Evolutionary conservation across 1,284 basidiomycete genomes (phyloP), one percentile per base, ranked within the genome.

Genomic region (Cystobasidium sp.): DNA sequence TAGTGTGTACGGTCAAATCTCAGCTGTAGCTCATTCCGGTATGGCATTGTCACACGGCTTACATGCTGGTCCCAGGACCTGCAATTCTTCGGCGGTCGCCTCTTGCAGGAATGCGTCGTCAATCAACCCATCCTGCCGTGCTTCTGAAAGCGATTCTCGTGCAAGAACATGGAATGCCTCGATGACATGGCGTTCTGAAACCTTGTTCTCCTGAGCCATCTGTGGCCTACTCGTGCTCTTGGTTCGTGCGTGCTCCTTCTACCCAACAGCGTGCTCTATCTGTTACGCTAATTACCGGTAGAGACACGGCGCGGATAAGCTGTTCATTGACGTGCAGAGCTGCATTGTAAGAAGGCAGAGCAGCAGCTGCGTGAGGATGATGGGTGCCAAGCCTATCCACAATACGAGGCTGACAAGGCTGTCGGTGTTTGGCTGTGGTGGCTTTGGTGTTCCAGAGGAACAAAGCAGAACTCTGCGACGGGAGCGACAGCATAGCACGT

Each of bases 131-230:
- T 71, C 69, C 3, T 20, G 18, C 9, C 39, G 20, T 20, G 69
- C 69, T 43, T 52, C 44, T 1, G 59, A 46, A 0, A 71, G 61
- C 20, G 69, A 63, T 22, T 58, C 7, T 24, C 61, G 43, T 10
- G 69, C 69, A 20, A 71, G 69, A 20, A 52, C 39, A 56, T 71
- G 69, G 52, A 71, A 71, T 6, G 69, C 69, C 20, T 71, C 59
- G 58, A 71, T 71, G 22, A 71, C 61, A 41, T 63, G 47, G 31
- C n/a, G 18, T 56, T 71, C 69, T 18, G 68, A 52, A 47, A 63
- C 44, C 44, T 63, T 63, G 44, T 51, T 47, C 22, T 8, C n/a
- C 5, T 24, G 16, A 24, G 44, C 43, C 61, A 63, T 63, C 14
- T 22, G 14, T 3, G 12, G 1, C 12, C 53, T 18, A 2, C 12